Evolutionary conservation across 257 asterid genomes (phyloP), one percentile per base, ranked within the genome.

Genomic region (Capsicum chinense): DNA sequence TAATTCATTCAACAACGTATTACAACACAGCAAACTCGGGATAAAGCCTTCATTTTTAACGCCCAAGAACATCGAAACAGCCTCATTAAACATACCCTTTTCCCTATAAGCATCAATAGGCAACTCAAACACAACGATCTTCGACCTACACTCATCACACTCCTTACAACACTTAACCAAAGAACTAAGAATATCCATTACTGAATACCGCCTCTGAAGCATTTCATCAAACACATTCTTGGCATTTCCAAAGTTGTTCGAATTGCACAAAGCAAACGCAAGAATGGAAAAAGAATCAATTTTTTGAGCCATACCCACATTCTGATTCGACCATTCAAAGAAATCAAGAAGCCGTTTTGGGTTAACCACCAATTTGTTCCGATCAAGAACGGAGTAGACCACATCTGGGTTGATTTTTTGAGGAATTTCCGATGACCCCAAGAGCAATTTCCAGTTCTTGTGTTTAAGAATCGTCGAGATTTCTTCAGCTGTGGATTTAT

Each of bases 1-100:
- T 86, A 94, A 88, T 85, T 94, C 98, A 83, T 92, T 94, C 92
- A 95, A 79, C 90, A 95, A 88, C 37, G 95, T 90, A 91, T 95
- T 95, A 87, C 98, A 93, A 87, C 98, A 92, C 90, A 95, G 81
- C 88, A 93, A 88, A 90, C 94, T 94, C 39, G 93, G 92, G 37
- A n/a, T 66, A 88, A 88, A 83, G 15, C 88, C 87, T 19, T 85
- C 78, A 64, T 86, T 90, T 80, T 85, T 86, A 85, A 87, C 85
- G 69, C 90, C 93, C 85, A 88, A 87, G 88, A 95, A 90, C 73
- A 91, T 92, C 48, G 87, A 79, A 84, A 89, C 95, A 84, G 95
- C 94, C 87, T 94, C 98, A 86, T 63, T 86, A 91, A 92, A 87
- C 95, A 94, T 88, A 63, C 91, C 92, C 80, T 73, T 92, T 83